These are phyloP conservation scores for Phoma herbarum DNA, from an alignment of 2,329 filamentous ascomycete species.

Conservation along the genomic window DNA sequence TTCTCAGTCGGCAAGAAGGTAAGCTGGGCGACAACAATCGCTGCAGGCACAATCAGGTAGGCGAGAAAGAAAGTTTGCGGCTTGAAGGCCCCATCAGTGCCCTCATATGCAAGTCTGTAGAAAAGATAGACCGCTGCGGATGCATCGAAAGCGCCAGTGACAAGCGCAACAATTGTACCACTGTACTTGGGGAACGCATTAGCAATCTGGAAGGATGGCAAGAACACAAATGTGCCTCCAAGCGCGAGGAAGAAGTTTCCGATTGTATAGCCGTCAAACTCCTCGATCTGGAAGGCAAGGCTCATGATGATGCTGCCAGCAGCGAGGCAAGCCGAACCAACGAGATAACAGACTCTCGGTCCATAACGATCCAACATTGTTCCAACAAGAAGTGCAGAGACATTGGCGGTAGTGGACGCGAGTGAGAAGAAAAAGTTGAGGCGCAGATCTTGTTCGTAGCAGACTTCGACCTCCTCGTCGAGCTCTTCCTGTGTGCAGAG, in stretches of 20 bases:
- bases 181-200: conserved; percentile 82
- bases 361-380: conserved; percentile 51
- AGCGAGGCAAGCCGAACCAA: conserved; percentile 45
- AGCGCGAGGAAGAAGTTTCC: conserved; percentile 81
- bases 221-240: conserved; percentile 82
- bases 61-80: conserved; percentile 74
- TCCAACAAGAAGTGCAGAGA: conserved; percentile 50
- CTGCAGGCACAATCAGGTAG: conserved; percentile 74
- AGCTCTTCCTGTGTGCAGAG: conserved; percentile 49
- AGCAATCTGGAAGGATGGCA: conserved; percentile 83
- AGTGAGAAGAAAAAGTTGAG: conserved; percentile 51
- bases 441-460: conserved; percentile 52
- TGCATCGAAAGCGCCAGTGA: conserved; percentile 85
- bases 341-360: conserved; percentile 44
- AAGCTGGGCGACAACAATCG: conserved; percentile 73
- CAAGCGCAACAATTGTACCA: conserved; percentile 78
- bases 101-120: conserved; percentile 75
- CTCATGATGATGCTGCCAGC: conserved; percentile 50
- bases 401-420: conserved; percentile 51
- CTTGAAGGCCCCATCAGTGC: conserved; percentile 65
- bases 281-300: conserved; percentile 47
- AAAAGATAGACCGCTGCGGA: conserved; percentile 80
- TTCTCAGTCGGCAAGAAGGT: conserved; percentile 76
- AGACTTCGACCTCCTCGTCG: conserved; percentile 45
- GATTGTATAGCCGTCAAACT: conserved; percentile 63